phyloP scores from a whole-genome alignment of 441 rosid species.

The Lepidium campestre region DNA sequence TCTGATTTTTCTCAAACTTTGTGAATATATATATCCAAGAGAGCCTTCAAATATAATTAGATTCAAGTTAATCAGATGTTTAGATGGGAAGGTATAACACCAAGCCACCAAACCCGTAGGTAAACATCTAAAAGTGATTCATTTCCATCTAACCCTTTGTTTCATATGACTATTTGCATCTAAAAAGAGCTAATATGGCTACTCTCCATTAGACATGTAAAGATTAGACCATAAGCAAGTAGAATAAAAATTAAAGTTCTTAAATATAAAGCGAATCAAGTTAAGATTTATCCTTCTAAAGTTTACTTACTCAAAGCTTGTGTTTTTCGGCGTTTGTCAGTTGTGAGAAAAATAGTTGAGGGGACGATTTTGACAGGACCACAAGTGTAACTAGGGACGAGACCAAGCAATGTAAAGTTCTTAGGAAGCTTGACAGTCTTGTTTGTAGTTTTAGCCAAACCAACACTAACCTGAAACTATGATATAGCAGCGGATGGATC shows the following conservation, averaged over 20 bases:
- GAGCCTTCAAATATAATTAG: background rate
- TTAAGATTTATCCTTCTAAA: background rate
- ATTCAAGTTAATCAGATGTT: background rate
- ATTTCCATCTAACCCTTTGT: background rate
- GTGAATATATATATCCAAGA: background rate
- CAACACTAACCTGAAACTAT: slow-evolving; percentile 66
- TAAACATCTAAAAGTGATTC: background rate
- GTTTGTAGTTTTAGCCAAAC: slow-evolving; percentile 68
- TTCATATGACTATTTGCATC: background rate
- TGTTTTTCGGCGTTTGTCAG: slow-evolving; percentile 54
- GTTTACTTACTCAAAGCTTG: slow-evolving; percentile 70
- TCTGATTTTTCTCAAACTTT: background rate
- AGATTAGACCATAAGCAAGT: background rate
- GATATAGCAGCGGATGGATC: slow-evolving; percentile 65
- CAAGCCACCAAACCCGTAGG: background rate
- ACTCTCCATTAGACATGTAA: background rate
- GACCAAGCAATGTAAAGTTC: slow-evolving; percentile 81
- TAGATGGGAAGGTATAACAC: background rate
- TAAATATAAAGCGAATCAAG: background rate
- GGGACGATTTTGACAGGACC: slow-evolving; percentile 77
- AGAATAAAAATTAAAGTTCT: background rate
- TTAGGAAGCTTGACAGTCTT: slow-evolving; percentile 79
- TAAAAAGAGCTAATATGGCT: background rate
- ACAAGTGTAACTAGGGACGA: slow-evolving; percentile 85
- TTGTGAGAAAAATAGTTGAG: slow-evolving; percentile 47